Evolutionary conservation across 2,329 filamentous ascomycete species (phyloP), one percentile per base, ranked within the genome.

Genomic region (Monilinia laxa): DNA sequence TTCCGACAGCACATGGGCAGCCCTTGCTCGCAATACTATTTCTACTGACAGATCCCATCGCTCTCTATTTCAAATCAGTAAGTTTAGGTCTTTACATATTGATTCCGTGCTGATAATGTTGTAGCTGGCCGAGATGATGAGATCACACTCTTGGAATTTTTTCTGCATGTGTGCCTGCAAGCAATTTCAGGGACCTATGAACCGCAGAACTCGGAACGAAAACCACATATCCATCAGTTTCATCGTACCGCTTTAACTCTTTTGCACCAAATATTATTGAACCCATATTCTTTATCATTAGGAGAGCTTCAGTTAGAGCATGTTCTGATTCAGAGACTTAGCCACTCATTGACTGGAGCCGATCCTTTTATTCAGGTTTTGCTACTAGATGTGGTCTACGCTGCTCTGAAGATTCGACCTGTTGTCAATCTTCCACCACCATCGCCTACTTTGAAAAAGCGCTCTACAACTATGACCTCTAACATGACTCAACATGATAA

Each of bases 301-400:
- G 82, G 83, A 23, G 81, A 82, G n/a, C 77, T 91, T 11, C 86
- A 90, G 65, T 80, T 96, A 12, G 92, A 96, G 73, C 81, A 86
- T 25, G 77, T 85, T 47, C 81, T 97, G 38, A 89, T 95, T 68
- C 86, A 89, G 42, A 85, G 87, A 70, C 82, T 96, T 7, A 80
- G 81, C 38, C 82, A 84, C 72, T 84, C 88, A 20, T 80, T 92
- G 25, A 77, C 82, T 49, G 82, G 84, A 7, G 79, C 85, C 1
- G 90, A 92, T 71, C 84, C 88, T 40, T 88, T 88, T 63, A 84
- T 94, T 1, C 93, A 96, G 73, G 87, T 90, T 18, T 82, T 92
- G 0, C 79, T 97, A 12, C 84, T 97, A 31, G 90, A 93, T 73
- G 87, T 91, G n/a, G 84, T 93, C 3, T 86, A 90, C 72, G 87